Percentiles rank a stretch among this genome's conserved stretches.
Evolutionary conservation across 2,329 filamentous ascomycete species (phyloP).

Genomic region (Aspergillus floridensis): DNA sequence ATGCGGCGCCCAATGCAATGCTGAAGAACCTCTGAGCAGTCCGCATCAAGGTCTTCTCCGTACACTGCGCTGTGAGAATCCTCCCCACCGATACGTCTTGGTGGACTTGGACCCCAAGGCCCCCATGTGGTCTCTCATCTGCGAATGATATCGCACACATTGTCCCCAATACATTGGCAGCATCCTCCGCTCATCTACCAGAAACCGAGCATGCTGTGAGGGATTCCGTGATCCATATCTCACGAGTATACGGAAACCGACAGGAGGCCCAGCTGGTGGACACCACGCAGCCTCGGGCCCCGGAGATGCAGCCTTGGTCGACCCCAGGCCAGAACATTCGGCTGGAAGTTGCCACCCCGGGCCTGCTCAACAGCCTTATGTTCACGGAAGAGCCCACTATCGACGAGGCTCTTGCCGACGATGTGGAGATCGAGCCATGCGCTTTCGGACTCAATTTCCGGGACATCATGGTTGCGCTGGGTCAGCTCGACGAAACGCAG

Average conservation of each 20-base stretch:
- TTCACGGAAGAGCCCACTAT: not conserved
- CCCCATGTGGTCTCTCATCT: not conserved
- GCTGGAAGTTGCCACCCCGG: not conserved
- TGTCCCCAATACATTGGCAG: not conserved
- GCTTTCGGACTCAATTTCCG: slow-evolving; percentile 31
- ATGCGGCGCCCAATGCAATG: not conserved
- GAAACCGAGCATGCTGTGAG: no score
- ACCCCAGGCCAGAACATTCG: no score
- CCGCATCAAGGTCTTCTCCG: slow-evolving; percentile 5
- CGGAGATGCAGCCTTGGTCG: no score
- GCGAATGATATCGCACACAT: not conserved
- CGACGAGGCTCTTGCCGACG: not conserved
- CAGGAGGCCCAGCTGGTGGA: no score
- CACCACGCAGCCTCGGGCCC: no score
- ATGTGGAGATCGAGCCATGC: slow-evolving; percentile 28
- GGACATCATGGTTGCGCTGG: slow-evolving; percentile 24
- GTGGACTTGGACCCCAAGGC: slow-evolving; percentile 1
- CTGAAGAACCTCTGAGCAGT: not conserved
- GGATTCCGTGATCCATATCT: no score
- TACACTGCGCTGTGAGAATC: slow-evolving; percentile 1
- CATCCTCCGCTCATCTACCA: no score
- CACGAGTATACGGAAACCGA: no score
- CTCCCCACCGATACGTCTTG: not conserved
- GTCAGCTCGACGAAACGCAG: slow-evolving; percentile 18
- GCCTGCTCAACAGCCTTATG: not conserved